Evolutionary conservation across 305 asterid species (phyloP).

Genomic region (Solanum chacoense): DNA sequence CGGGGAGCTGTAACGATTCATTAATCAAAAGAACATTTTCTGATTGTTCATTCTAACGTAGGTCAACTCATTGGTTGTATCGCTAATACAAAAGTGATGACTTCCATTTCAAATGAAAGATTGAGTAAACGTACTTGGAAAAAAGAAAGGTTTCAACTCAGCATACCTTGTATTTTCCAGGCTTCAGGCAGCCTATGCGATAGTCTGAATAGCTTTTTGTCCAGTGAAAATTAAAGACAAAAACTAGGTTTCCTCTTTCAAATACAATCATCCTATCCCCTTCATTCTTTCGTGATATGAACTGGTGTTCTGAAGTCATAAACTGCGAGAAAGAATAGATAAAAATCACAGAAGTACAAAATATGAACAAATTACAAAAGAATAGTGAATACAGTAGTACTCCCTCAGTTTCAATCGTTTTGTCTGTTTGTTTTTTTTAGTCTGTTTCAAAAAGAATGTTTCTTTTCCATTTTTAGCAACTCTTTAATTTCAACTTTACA

Average conservation of each 20-base stretch:
- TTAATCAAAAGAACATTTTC: neutral
- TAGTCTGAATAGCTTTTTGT: slow-evolving; percentile 71
- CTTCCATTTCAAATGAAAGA: neutral
- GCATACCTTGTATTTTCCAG: slow-evolving; percentile 90
- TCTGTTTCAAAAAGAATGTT: neutral
- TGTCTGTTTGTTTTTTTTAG: neutral
- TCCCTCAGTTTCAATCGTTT: neutral
- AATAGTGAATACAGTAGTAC: neutral
- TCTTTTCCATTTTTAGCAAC: neutral
- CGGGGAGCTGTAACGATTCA: neutral
- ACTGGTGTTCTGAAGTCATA: slow-evolving; percentile 95
- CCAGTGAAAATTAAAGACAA: slow-evolving; percentile 94
- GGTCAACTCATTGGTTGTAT: neutral
- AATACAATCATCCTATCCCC: slow-evolving; percentile 68
- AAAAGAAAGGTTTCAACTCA: neutral
- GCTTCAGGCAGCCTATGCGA: slow-evolving; percentile 70
- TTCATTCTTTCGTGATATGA: slow-evolving; percentile 79
- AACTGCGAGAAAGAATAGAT: slow-evolving; percentile 43
- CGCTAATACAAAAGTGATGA: neutral
- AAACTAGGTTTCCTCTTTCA: slow-evolving; percentile 77
- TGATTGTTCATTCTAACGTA: neutral
- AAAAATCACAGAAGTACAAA: neutral
- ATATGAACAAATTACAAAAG: neutral
- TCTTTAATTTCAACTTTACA: neutral
- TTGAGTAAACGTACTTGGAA: neutral